Evolutionary conservation across 371 early-diverging fungal genomes (phyloP).

Genomic region (Haplosporangium sp.): DNA sequence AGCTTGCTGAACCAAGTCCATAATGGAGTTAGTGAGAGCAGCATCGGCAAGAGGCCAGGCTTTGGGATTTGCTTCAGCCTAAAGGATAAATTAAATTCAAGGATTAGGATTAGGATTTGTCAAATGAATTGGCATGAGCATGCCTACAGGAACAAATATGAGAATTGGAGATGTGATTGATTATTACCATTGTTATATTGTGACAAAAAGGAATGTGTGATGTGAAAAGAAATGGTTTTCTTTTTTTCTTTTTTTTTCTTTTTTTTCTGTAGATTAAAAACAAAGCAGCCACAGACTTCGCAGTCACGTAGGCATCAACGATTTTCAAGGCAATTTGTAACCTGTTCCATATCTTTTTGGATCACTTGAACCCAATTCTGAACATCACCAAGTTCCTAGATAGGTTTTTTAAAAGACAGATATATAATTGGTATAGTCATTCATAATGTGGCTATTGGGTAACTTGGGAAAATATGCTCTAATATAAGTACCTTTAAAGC

Average conservation of each 20-base stretch:
- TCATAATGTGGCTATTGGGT: no score
- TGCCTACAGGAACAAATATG: background rate
- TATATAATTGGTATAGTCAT: background rate
- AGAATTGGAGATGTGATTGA: background rate
- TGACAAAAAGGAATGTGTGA: background rate
- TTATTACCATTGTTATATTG: slow-evolving; percentile 28
- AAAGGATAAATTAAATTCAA: background rate
- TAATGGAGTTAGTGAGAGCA: slow-evolving; percentile 91
- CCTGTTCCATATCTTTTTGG: slow-evolving; percentile 73
- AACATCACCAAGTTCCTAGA: slow-evolving; percentile 84
- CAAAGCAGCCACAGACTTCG: slow-evolving; percentile 1
- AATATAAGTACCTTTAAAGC: slow-evolving; percentile 64
- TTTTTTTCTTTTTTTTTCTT: background rate
- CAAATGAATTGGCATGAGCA: background rate
- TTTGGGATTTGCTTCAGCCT: slow-evolving; percentile 73
- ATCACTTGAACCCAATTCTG: slow-evolving; percentile 83
- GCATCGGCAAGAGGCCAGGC: slow-evolving; percentile 96
- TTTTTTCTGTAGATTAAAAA: background rate
- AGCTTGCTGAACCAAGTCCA: slow-evolving; percentile 97
- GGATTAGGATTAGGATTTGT: background rate
- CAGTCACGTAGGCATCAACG: background rate
- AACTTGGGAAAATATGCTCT: no score
- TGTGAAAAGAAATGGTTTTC: slow-evolving; percentile 1
- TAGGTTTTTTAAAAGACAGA: background rate
- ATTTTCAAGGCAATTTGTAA: slow-evolving; percentile 61